phyloP scores from a whole-genome alignment of 2,329 filamentous ascomycete species.

The Parastagonospora nodorum region DNA sequence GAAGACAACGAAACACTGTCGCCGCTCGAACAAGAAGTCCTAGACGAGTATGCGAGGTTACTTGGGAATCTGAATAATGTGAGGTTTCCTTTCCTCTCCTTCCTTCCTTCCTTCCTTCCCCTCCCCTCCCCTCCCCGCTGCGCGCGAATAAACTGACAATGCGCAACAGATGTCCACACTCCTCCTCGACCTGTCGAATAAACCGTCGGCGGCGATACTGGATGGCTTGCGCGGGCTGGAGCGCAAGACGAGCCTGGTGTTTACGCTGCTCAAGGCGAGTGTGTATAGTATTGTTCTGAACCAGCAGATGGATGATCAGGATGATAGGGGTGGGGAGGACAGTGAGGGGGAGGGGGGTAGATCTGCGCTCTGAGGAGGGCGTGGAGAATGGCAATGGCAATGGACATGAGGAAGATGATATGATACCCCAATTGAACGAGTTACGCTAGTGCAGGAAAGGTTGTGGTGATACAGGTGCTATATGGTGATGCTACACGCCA shows the following conservation, averaged over 20 bases:
- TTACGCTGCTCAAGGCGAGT: slow-evolving; percentile 94
- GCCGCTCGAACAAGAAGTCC: slow-evolving; percentile 87
- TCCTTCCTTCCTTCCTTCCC: slow-evolving; percentile 1
- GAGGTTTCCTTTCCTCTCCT: slow-evolving; percentile 30
- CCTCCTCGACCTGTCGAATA: slow-evolving; percentile 71
- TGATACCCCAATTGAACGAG: slow-evolving; percentile 19
- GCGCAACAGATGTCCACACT: slow-evolving; percentile 58
- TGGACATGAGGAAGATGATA: slow-evolving; percentile 8
- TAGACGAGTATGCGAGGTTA: slow-evolving; percentile 89
- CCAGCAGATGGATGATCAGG: slow-evolving; percentile 66
- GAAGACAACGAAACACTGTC: slow-evolving; percentile 55
- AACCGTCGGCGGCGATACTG: slow-evolving; percentile 71
- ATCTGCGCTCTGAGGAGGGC: slow-evolving; percentile 21
- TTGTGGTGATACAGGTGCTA: neutral
- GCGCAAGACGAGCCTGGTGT: slow-evolving; percentile 91
- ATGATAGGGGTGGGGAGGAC: slow-evolving; percentile 24
- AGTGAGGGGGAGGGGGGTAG: slow-evolving; percentile 31
- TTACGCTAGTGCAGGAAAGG: neutral
- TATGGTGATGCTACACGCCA: slow-evolving; percentile 2
- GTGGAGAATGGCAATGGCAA: slow-evolving; percentile 1
- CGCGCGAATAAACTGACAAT: slow-evolving; percentile 36
- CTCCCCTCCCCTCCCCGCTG: neutral
- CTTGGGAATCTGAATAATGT: slow-evolving; percentile 92
- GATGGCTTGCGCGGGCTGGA: slow-evolving; percentile 87
- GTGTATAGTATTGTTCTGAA: slow-evolving; percentile 98